phyloP scores from a whole-genome alignment of 768 basidiomycete species.

The Suillus hirtellus region DNA sequence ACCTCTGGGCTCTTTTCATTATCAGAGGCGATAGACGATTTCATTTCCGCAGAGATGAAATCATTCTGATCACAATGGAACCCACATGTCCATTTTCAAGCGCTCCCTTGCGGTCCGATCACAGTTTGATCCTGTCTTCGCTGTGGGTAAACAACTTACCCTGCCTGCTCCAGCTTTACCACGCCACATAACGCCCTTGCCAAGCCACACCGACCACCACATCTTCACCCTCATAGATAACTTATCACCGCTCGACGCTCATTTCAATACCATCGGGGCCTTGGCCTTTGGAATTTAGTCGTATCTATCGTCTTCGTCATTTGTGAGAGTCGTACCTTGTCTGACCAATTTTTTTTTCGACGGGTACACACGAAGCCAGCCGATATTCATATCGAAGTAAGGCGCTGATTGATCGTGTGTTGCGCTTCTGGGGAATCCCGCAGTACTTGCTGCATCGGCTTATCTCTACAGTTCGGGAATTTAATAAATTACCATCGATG shows the following conservation, averaged over 20 bases:
- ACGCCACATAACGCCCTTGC: no score
- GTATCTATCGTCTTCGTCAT: no score
- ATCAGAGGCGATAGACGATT: background rate
- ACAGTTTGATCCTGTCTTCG: no score
- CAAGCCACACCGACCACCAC: background rate
- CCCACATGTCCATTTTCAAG: no score
- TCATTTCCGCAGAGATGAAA: background rate
- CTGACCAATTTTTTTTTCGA: background rate
- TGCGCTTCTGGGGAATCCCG: background rate
- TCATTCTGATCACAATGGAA: no score
- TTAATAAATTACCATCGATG: background rate
- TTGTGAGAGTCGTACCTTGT: background rate
- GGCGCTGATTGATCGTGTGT: background rate
- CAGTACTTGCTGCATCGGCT: background rate
- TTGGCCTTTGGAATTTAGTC: background rate
- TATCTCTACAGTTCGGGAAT: background rate
- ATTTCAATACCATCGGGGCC: background rate
- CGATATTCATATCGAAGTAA: background rate
- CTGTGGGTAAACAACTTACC: no score
- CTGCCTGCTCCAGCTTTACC: no score
- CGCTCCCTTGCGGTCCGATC: no score
- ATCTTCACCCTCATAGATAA: background rate
- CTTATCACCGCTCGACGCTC: background rate
- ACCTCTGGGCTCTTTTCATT: background rate
- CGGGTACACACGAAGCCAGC: background rate